Conservation (phyloP, 2,329 filamentous ascomycete genomes). For the Penicillium crustosum region DNA sequence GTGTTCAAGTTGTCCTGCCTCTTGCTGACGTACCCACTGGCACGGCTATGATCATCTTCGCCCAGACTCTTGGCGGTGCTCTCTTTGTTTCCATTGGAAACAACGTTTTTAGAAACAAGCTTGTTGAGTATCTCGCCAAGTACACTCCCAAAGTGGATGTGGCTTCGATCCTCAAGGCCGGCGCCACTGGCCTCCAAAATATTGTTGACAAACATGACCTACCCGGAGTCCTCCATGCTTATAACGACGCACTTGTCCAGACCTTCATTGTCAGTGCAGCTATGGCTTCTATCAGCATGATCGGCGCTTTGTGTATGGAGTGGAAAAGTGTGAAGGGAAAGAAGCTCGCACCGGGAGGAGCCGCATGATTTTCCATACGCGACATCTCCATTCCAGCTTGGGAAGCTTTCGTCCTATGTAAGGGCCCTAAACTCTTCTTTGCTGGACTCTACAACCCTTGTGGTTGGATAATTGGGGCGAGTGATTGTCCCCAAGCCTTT, state of each 20-base stretch:
- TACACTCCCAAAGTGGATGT: neutral
- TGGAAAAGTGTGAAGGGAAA: conserved; percentile 12
- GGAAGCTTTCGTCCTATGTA: neutral
- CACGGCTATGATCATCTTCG: conserved; percentile 25
- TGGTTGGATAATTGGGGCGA: too few relatives aligned
- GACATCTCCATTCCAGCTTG: too few relatives aligned
- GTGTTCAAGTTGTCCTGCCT: conserved; percentile 27
- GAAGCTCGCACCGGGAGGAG: neutral
- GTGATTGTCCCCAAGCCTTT: too few relatives aligned
- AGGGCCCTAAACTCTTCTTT: neutral
- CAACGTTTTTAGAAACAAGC: conserved; percentile 27
- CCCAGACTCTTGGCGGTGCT: conserved; percentile 28
- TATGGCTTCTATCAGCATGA: neutral
- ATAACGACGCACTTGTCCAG: conserved; percentile 1
- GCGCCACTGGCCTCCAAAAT: neutral
- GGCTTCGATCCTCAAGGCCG: neutral
- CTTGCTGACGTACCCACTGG: conserved; percentile 24
- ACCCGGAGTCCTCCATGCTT: neutral
- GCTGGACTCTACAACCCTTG: too few relatives aligned
- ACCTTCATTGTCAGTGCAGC: conserved; percentile 2
- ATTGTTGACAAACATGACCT: neutral
- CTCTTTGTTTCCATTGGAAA: conserved; percentile 31
- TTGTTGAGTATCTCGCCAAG: conserved; percentile 19
- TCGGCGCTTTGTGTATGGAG: conserved; percentile 1
- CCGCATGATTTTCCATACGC: neutral